phyloP scores from a whole-genome alignment of 441 rosid species.

The Pelargonium australe region DNA sequence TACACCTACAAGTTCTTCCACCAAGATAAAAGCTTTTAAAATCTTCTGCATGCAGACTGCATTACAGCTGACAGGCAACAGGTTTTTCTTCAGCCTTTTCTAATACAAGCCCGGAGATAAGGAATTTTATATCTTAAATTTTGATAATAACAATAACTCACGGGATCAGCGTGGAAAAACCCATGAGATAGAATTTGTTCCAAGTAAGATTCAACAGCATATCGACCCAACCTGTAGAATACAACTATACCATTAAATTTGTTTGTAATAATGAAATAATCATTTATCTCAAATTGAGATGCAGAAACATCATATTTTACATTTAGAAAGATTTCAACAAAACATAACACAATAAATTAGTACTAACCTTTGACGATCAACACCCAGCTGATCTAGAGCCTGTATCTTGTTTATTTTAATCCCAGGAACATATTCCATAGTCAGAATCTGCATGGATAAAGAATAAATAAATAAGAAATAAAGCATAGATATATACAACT shows the following conservation, averaged over 20 bases:
- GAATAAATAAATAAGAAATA: constrained; percentile 8
- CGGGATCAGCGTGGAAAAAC: constrained; percentile 98
- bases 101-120: background rate
- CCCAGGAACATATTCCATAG: constrained; percentile 99
- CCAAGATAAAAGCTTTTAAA: background rate
- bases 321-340: constrained; percentile 13
- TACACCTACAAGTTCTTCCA: background rate
- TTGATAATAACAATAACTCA: constrained; percentile 29
- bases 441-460: constrained; percentile 50
- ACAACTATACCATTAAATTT: background rate
- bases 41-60: background rate
- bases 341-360: constrained; percentile 11
- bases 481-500: background rate
- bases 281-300: constrained; percentile 14
- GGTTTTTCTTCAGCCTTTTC: background rate
- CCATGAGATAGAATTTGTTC: constrained; percentile 98
- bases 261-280: constrained; percentile 3
- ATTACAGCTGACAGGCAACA: background rate
- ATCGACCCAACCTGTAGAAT: constrained; percentile 70
- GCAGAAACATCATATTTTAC: constrained; percentile 5
- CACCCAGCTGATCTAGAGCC: constrained; percentile 86
- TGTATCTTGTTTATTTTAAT: constrained; percentile 86
- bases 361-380: constrained; percentile 84
- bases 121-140: background rate
- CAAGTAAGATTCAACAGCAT: constrained; percentile 97